Conservation (phyloP, 1,139 yeast species). For the Entelexis sorbosivorans region DNA sequence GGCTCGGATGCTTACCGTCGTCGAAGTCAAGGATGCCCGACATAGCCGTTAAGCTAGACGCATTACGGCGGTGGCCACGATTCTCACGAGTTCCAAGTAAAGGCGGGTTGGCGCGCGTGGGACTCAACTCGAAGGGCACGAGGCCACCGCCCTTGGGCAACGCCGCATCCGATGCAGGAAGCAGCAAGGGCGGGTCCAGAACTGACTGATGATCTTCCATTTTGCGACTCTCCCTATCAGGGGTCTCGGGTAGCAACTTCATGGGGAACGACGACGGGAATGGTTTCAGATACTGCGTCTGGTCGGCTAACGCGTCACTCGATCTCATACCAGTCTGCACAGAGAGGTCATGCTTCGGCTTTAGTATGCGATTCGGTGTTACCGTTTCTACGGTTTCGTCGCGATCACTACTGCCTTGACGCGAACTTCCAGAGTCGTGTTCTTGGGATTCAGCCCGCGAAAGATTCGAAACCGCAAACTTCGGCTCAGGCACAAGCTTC, state of each 20-base stretch:
- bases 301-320: not conserved
- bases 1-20: slow-evolving; percentile 2
- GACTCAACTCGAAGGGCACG: slow-evolving; percentile 14
- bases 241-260: not conserved
- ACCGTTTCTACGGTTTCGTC: not conserved
- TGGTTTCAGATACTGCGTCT: not conserved
- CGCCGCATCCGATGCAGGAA: slow-evolving; percentile 3
- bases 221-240: not conserved
- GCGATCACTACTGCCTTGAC: not conserved
- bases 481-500: not conserved
- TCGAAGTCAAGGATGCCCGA: slow-evolving; percentile 14
- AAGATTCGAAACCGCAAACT: not conserved
- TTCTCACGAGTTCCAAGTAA: not conserved
- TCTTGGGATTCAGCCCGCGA: not conserved
- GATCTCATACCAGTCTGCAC: not conserved
- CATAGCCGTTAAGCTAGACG: not conserved
- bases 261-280: not conserved
- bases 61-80: slow-evolving; percentile 1
- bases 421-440: not conserved
- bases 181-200: not conserved
- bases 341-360: not conserved
- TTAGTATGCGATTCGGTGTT: not conserved
- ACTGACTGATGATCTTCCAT: not conserved
- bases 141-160: slow-evolving; percentile 9
- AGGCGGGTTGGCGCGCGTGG: not conserved